A percentile compares a stretch with the other conserved stretches of the same genome.
Conservation (phyloP, 768 basidiomycete species). For the Mycena belliarum region DNA sequence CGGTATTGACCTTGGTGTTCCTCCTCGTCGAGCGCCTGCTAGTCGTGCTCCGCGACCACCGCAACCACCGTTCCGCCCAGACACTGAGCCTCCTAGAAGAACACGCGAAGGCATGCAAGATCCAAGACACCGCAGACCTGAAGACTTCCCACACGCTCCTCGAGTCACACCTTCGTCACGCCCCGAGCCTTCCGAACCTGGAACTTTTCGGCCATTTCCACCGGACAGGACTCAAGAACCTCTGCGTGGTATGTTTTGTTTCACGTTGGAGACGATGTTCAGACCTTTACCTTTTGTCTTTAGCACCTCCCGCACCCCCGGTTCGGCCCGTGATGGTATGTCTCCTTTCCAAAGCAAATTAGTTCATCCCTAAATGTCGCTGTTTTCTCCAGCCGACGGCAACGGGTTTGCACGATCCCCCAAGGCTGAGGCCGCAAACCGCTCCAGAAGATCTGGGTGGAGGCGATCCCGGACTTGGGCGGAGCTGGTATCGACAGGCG, state of each 20-base stretch:
- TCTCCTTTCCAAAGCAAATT: background rate
- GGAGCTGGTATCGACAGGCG: slow-evolving; percentile 34
- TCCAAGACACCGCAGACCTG: background rate
- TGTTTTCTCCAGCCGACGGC: background rate
- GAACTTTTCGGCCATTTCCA: background rate
- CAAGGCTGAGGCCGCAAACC: slow-evolving; percentile 11
- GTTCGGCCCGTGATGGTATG: background rate
- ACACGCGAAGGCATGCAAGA: background rate
- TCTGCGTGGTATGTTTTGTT: no score
- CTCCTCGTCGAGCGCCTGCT: background rate
- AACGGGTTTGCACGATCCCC: background rate
- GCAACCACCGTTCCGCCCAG: background rate
- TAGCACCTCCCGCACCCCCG: background rate
- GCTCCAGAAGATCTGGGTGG: background rate
- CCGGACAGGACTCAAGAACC: background rate
- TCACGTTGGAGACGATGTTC: background rate
- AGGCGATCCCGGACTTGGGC: background rate
- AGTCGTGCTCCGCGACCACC: background rate
- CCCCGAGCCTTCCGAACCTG: background rate
- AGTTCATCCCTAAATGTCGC: background rate
- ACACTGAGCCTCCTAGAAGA: background rate
- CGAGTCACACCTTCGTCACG: background rate
- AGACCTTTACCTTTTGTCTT: background rate
- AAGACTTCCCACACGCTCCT: background rate
- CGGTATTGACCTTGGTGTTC: slow-evolving; percentile 5